These are phyloP conservation scores for Aspergillus glaucus DNA, from an alignment of 2,329 filamentous ascomycete species.

Conservation along the genomic window DNA sequence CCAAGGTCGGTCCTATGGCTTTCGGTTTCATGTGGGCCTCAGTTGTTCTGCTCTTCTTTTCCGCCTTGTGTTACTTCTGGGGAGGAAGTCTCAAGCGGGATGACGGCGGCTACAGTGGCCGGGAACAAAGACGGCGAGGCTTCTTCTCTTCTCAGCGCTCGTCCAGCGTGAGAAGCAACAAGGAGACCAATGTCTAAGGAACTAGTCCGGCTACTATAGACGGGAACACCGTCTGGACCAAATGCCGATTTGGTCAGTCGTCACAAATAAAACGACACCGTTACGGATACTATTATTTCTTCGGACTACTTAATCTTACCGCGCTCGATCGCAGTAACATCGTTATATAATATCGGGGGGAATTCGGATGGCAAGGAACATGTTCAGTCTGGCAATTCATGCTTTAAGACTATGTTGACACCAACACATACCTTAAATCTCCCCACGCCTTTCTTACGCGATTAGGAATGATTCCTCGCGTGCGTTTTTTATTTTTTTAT, in stretches of 20 bases:
- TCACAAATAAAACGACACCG: not conserved
- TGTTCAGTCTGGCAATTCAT: not conserved
- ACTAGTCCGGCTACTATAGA: not conserved
- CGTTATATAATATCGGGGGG: not conserved
- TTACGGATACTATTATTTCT: not conserved
- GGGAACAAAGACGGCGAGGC: constrained; percentile 31
- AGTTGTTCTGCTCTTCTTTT: constrained; percentile 49
- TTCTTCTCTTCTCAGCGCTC: constrained; percentile 25
- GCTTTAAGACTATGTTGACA: not conserved
- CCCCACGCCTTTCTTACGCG: not conserved
- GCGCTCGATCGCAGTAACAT: not conserved
- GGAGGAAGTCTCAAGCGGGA: constrained; percentile 31
- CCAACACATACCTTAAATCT: not conserved
- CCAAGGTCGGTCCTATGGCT: constrained; percentile 51
- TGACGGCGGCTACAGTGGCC: constrained; percentile 30
- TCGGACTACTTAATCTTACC: not conserved
- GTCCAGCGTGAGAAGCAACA: not conserved
- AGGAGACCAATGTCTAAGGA: constrained; percentile 1
- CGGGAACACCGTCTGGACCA: not conserved
- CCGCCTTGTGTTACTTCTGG: constrained; percentile 53
- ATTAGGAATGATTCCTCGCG: not conserved
- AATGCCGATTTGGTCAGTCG: not conserved
- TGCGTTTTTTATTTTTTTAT: not conserved
- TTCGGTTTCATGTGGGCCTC: constrained; percentile 59
- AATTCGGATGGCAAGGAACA: not conserved